Percentiles rank a stretch among this genome's conserved stretches.
phyloP scores from a whole-genome alignment of 768 basidiomycete species.

The Mycena chlorophos region DNA sequence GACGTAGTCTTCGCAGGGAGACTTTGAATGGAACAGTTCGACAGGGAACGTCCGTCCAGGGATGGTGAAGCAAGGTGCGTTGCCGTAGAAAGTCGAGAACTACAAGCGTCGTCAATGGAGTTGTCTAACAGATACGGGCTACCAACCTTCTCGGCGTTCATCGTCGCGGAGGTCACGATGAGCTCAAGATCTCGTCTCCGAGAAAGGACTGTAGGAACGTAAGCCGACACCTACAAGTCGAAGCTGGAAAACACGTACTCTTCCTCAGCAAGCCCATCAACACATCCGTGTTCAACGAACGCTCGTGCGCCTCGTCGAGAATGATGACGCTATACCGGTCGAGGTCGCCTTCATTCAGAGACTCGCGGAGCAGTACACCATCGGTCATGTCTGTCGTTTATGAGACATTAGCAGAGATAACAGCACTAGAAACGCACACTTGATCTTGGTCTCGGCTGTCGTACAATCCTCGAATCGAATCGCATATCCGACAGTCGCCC shows the following conservation, averaged over 20 bases:
- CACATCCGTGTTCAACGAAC: conserved; percentile 95
- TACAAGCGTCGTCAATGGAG: too few species aligned
- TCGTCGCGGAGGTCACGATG: conserved; percentile 97
- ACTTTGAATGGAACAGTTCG: conserved; percentile 93
- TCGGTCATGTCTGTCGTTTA: conserved; percentile 89
- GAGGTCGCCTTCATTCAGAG: conserved; percentile 96
- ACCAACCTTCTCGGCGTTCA: conserved; percentile 96
- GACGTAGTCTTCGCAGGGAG: conserved; percentile 98
- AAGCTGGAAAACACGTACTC: conserved; percentile 51
- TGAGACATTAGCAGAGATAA: not conserved
- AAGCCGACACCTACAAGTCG: conserved; percentile 2
- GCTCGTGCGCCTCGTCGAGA: conserved; percentile 98
- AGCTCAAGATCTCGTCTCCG: conserved; percentile 91
- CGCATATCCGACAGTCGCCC: conserved; percentile 89
- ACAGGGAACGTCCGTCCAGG: conserved; percentile 93
- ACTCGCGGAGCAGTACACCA: conserved; percentile 96
- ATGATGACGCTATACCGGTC: conserved; percentile 97
- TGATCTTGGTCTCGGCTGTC: conserved; percentile 90
- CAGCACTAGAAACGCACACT: conserved; percentile 67
- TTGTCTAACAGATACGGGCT: too few species aligned
- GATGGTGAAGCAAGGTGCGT: conserved; percentile 93
- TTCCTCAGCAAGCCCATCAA: conserved; percentile 95
- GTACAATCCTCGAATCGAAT: conserved; percentile 99
- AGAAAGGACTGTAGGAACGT: conserved; percentile 61
- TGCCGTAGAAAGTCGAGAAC: conserved; percentile 96